Evolutionary conservation across 441 rosid species (phyloP).

Genomic region (Biscutella laevigata): DNA sequence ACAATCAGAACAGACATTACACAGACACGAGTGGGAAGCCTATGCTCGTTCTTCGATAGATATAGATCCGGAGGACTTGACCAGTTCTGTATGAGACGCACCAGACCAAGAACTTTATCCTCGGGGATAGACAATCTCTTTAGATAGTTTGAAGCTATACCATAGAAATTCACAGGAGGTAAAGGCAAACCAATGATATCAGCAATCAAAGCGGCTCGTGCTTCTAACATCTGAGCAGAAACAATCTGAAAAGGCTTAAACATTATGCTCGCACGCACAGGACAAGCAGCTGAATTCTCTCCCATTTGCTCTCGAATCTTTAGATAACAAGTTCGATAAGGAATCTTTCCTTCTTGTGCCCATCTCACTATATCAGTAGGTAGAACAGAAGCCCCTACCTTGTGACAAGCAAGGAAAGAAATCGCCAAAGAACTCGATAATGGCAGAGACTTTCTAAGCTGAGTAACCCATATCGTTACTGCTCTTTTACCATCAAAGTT

Average conservation of each 20-base stretch:
- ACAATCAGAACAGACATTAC: slow-evolving; percentile 57
- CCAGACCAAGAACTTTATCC: slow-evolving; percentile 44
- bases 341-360: slow-evolving; percentile 64
- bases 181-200: slow-evolving; percentile 50
- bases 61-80: slow-evolving; percentile 66
- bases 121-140: slow-evolving; percentile 40
- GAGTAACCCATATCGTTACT: slow-evolving; percentile 52
- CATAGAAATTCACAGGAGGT: slow-evolving; percentile 62
- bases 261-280: slow-evolving; percentile 46
- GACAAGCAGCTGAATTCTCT: slow-evolving; percentile 47
- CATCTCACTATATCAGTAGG: slow-evolving; percentile 63
- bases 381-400: slow-evolving; percentile 54
- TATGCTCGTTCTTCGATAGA: slow-evolving; percentile 47
- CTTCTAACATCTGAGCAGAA: slow-evolving; percentile 49
- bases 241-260: slow-evolving; percentile 44
- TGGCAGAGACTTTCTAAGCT: slow-evolving; percentile 45
- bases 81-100: slow-evolving; percentile 57
- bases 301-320: slow-evolving; percentile 50
- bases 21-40: slow-evolving; percentile 56
- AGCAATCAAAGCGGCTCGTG: slow-evolving; percentile 52
- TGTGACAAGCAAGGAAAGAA: slow-evolving; percentile 64
- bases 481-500: slow-evolving; percentile 53
- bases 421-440: slow-evolving; percentile 52
- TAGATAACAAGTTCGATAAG: slow-evolving; percentile 49
- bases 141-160: slow-evolving; percentile 47